Percentiles rank a stretch among this genome's conserved stretches.
These are phyloP conservation scores for Pyrenochaeta sp. DNA, from an alignment of 2,329 filamentous ascomycete species.

Conservation along the genomic window DNA sequence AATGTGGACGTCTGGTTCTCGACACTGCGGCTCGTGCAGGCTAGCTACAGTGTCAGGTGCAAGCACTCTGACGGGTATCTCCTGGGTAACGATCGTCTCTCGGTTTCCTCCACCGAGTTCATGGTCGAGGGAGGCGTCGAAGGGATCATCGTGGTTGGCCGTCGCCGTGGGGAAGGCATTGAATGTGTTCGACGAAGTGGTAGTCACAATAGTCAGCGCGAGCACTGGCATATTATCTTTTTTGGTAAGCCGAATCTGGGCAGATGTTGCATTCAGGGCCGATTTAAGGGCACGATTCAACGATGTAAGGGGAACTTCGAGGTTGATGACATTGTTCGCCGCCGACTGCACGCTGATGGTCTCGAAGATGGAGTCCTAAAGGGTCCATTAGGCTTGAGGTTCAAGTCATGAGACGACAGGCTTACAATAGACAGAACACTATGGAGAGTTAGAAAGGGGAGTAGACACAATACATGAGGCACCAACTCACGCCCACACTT, in stretches of 20 bases:
- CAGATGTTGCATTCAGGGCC: constrained; percentile 80
- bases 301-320: constrained; percentile 88
- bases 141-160: constrained; percentile 35
- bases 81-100: constrained; percentile 92
- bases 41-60: constrained; percentile 84
- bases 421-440: constrained; percentile 56
- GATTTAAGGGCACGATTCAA: constrained; percentile 93
- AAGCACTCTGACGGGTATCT: constrained; percentile 93
- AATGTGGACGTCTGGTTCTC: constrained; percentile 94
- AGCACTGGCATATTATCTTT: constrained; percentile 87
- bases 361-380: constrained; percentile 85
- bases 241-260: constrained; percentile 89
- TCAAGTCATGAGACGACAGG: constrained; percentile 27
- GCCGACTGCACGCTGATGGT: constrained; percentile 88
- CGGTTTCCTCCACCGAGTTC: constrained; percentile 65
- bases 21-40: constrained; percentile 90
- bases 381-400: constrained; percentile 20
- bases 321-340: constrained; percentile 90
- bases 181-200: constrained; percentile 62
- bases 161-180: constrained; percentile 43
- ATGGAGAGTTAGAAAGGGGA: constrained; percentile 24
- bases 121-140: constrained; percentile 35
- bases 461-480: constrained; percentile 16
- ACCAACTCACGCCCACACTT: constrained; percentile 87
- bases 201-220: constrained; percentile 87